A percentile compares a stretch with the other conserved stretches of the same genome.
phyloP scores from a whole-genome alignment of 192 early-diverging fungal genomes.

The Oehlia diaphana region DNA sequence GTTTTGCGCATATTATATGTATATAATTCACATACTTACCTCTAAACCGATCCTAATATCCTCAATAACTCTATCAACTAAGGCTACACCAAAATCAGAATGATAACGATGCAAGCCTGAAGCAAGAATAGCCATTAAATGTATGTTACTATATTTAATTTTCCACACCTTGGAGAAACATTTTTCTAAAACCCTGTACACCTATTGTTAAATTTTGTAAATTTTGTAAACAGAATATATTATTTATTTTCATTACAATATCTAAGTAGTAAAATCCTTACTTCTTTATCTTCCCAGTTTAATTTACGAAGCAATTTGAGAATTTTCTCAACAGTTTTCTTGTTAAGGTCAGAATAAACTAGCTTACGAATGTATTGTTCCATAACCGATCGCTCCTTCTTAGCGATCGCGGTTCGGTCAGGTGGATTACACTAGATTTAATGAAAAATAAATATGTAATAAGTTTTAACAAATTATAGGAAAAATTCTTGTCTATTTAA shows the following conservation, averaged over 20 bases:
- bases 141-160: constrained; percentile 85
- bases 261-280: constrained; percentile 9
- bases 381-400: constrained; percentile 76
- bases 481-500: not conserved
- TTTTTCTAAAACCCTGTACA: constrained; percentile 62
- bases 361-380: constrained; percentile 90
- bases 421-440: constrained; percentile 74
- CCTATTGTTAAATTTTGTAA: constrained; percentile 31
- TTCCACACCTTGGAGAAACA: constrained; percentile 93
- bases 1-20: not conserved
- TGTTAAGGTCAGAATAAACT: constrained; percentile 80
- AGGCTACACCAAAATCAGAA: constrained; percentile 82
- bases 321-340: constrained; percentile 68
- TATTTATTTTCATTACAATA: not conserved
- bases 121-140: constrained; percentile 78
- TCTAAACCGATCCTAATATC: constrained; percentile 89
- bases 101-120: constrained; percentile 77
- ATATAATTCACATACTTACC: constrained; percentile 27
- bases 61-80: constrained; percentile 87
- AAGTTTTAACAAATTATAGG: not conserved
- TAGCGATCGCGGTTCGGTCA: constrained; percentile 55
- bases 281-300: constrained; percentile 75
- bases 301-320: constrained; percentile 75
- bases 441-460: constrained; percentile 7
- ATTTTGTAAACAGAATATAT: too few species aligned